Conservation (phyloP, 768 basidiomycete genomes). For the Suillus americanus region DNA sequence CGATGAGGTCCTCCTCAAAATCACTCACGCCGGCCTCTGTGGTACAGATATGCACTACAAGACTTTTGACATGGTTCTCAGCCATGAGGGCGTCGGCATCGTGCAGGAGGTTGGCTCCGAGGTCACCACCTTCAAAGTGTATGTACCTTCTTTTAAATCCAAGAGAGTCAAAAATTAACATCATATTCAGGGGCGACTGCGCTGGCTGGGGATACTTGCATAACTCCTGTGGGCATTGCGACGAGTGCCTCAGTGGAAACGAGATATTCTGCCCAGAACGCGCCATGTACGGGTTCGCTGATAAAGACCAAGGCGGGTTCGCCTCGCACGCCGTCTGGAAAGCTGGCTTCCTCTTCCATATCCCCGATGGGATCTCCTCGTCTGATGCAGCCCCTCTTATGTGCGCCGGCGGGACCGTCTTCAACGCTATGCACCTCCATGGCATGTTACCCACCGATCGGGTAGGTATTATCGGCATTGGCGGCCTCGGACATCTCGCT, state of each 20-base stretch:
- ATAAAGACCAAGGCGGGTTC: slow-evolving; percentile 35
- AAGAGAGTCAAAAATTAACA: background rate
- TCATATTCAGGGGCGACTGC: slow-evolving; percentile 28
- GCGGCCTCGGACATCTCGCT: slow-evolving; percentile 39
- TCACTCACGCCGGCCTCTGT: slow-evolving; percentile 31
- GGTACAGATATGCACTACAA: slow-evolving; percentile 26
- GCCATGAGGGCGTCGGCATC: slow-evolving; percentile 39
- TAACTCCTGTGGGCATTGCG: slow-evolving; percentile 31
- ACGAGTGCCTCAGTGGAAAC: slow-evolving; percentile 33
- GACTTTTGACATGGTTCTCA: slow-evolving; percentile 33
- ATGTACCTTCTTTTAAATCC: slow-evolving; percentile 19
- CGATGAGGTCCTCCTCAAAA: slow-evolving; percentile 30
- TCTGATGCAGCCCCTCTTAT: slow-evolving; percentile 34
- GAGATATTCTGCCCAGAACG: slow-evolving; percentile 28
- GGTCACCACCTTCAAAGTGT: slow-evolving; percentile 35
- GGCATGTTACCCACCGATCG: slow-evolving; percentile 30
- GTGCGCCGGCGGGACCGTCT: slow-evolving; percentile 37
- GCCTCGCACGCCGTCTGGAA: slow-evolving; percentile 37
- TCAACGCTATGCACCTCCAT: slow-evolving; percentile 25
- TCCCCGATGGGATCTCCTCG: slow-evolving; percentile 32
- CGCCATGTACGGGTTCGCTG: slow-evolving; percentile 22
- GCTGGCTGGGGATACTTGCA: slow-evolving; percentile 38
- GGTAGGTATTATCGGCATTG: slow-evolving; percentile 35
- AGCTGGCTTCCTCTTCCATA: slow-evolving; percentile 32
- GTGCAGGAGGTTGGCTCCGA: slow-evolving; percentile 31